A percentile compares a stretch with the other conserved stretches of the same genome.
Evolutionary conservation across 2,329 filamentous ascomycete species (phyloP).

Genomic region (Tolypocladium cylindrosporum): DNA sequence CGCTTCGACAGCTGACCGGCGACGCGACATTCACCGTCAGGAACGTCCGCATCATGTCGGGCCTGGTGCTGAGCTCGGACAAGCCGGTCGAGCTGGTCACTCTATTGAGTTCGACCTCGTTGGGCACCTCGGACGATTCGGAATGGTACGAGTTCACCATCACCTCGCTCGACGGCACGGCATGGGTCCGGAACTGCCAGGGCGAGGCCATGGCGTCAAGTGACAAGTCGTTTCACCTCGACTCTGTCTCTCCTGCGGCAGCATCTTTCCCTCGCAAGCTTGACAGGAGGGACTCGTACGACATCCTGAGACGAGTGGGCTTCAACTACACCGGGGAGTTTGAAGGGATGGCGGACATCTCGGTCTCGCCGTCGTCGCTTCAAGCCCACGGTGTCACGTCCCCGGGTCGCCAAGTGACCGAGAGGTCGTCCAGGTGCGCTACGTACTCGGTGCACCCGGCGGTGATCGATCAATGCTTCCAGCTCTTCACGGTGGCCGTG

Average conservation of each 20-base stretch:
- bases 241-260: background rate
- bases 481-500: constrained; percentile 15
- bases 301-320: background rate
- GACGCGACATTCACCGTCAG: background rate
- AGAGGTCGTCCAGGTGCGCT: background rate
- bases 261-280: background rate
- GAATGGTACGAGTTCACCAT: constrained; percentile 18
- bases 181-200: constrained; percentile 18
- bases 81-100: constrained; percentile 18
- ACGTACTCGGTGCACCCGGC: constrained; percentile 25
- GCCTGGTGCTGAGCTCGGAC: constrained; percentile 16
- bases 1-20: constrained; percentile 9
- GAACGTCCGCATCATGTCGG: constrained; percentile 14
- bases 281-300: background rate
- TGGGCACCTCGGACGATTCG: constrained; percentile 10
- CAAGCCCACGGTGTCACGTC: no score
- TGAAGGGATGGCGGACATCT: background rate
- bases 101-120: constrained; percentile 9
- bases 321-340: constrained; percentile 3
- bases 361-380: background rate
- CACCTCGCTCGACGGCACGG: constrained; percentile 13
- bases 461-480: constrained; percentile 23
- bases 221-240: constrained; percentile 1
- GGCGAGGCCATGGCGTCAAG: constrained; percentile 7
- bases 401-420: background rate